Evolutionary conservation across 169 alveolate species (phyloP), one percentile per base, ranked within the genome.

Genomic region (Plasmodium gonderi): DNA sequence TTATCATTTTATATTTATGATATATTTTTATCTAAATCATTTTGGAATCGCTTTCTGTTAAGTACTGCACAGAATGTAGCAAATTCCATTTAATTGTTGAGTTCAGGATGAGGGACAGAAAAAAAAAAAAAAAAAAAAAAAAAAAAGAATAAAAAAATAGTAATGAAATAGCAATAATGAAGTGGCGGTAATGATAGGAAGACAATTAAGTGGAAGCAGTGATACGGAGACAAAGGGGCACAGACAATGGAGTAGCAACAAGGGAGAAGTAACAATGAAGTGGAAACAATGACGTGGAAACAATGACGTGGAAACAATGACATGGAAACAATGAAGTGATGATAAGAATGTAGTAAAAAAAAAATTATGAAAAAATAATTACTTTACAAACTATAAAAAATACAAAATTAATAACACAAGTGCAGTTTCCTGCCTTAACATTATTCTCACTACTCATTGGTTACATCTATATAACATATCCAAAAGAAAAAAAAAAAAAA

Each of bases 321-420:
- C 17, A 60, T 23, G 4, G 31, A 11, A 60, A 60, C 72, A 60
- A 60, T 60, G 26, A 60, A 23, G 14, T 60, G 40, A 20, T 60
- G 72, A 60, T 20, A 60, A n/a, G 9, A 36, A 60, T 23, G 33
- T 54, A 3, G 72, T 60, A 29, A 23, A 29, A 60, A 54, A 60
- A 60, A 60, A 60, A 23, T 60, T 29, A n/a, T 14, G 72, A 36
- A 60, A 60, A 60, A 60, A 60, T 23, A 60, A 60, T 60, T 60
- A 60, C 72, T 60, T 20, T 60, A 60, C 72, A 60, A 60, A 60
- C 72, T 60, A 60, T 60, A 60, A 60, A 60, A 60, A 60, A 60
- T n/a, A 60, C 72, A 60, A 60, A 60, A 20, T 60, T 60, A 60
- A 60, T 60, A 60, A 60, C 72, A 60, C 26, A 60, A 60, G 17